Conservation (phyloP, 2,329 filamentous ascomycete species). For the Coniochaeta pulveracea region DNA sequence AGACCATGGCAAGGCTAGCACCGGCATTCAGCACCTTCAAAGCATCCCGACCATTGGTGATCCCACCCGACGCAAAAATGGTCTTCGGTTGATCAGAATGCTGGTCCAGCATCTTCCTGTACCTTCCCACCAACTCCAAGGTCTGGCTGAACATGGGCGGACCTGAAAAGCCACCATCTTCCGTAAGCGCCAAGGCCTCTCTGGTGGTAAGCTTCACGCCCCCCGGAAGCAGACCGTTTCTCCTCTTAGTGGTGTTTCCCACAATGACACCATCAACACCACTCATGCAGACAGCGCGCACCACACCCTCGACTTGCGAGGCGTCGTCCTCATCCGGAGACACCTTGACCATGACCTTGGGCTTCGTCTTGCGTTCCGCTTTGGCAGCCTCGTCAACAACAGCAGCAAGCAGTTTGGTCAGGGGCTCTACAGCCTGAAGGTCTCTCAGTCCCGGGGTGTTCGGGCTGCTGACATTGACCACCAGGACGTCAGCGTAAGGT, state of each 20-base stretch:
- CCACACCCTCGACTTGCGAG: slow-evolving; percentile 77
- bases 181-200: slow-evolving; percentile 58
- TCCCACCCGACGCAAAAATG: slow-evolving; percentile 88
- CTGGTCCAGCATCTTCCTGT: slow-evolving; percentile 55
- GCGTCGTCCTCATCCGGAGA: slow-evolving; percentile 88
- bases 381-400: slow-evolving; percentile 70
- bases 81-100: slow-evolving; percentile 47
- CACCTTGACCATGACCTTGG: slow-evolving; percentile 93
- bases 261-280: slow-evolving; percentile 94
- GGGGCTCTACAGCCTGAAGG: slow-evolving; percentile 72
- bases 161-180: slow-evolving; percentile 83
- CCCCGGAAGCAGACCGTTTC: slow-evolving; percentile 58
- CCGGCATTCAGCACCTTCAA: slow-evolving; percentile 75
- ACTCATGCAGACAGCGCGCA: slow-evolving; percentile 68
- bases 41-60: slow-evolving; percentile 80
- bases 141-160: slow-evolving; percentile 81
- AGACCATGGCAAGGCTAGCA: slow-evolving; percentile 83
- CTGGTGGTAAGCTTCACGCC: slow-evolving; percentile 51
- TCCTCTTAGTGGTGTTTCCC: slow-evolving; percentile 87
- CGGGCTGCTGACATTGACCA: slow-evolving; percentile 94
- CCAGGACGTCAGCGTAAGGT: slow-evolving; percentile 86
- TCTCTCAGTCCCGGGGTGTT: slow-evolving; percentile 89
- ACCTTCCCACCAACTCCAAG: slow-evolving; percentile 65
- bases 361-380: slow-evolving; percentile 59
- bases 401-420: slow-evolving; percentile 68